Evolutionary conservation across 768 basidiomycete species (phyloP).

Genomic region (Calocybe indica): DNA sequence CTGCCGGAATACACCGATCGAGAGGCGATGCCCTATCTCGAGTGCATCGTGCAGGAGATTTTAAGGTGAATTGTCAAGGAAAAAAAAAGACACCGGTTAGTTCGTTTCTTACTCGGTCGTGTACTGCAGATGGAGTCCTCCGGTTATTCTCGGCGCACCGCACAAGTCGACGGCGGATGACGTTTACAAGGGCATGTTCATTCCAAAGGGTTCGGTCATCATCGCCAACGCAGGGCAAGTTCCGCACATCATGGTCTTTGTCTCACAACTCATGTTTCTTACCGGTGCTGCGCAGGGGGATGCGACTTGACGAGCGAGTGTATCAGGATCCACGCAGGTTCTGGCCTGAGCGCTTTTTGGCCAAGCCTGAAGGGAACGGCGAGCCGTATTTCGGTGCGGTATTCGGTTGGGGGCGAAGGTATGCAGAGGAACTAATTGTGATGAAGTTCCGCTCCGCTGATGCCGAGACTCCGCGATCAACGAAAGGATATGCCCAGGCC

Average conservation of each 20-base stretch:
- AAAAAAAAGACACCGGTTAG: too few relatives aligned
- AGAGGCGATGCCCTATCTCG: slow-evolving; percentile 27
- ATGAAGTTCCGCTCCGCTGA: not conserved
- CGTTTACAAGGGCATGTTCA: slow-evolving; percentile 30
- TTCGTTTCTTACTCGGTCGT: not conserved
- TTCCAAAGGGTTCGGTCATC: slow-evolving; percentile 35
- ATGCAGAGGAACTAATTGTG: not conserved
- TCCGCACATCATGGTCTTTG: not conserved
- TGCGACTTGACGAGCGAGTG: slow-evolving; percentile 28
- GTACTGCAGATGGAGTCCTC: slow-evolving; percentile 10
- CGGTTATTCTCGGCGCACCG: slow-evolving; percentile 16
- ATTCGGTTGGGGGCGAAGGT: not conserved
- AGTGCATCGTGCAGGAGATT: slow-evolving; percentile 26
- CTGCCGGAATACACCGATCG: slow-evolving; percentile 29
- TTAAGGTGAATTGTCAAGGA: slow-evolving; percentile 2
- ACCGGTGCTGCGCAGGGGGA: slow-evolving; percentile 21
- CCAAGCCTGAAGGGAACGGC: slow-evolving; percentile 9
- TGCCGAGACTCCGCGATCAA: not conserved
- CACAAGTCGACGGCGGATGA: slow-evolving; percentile 30
- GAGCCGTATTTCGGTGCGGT: slow-evolving; percentile 7
- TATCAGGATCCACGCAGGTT: slow-evolving; percentile 36
- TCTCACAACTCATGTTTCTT: not conserved
- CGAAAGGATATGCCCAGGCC: slow-evolving; percentile 34
- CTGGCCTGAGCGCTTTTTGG: slow-evolving; percentile 33
- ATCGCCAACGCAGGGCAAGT: slow-evolving; percentile 34